Evolutionary conservation across 2,329 filamentous ascomycete genomes (phyloP).

Genomic region (Neopestalotiopsis sp.): DNA sequence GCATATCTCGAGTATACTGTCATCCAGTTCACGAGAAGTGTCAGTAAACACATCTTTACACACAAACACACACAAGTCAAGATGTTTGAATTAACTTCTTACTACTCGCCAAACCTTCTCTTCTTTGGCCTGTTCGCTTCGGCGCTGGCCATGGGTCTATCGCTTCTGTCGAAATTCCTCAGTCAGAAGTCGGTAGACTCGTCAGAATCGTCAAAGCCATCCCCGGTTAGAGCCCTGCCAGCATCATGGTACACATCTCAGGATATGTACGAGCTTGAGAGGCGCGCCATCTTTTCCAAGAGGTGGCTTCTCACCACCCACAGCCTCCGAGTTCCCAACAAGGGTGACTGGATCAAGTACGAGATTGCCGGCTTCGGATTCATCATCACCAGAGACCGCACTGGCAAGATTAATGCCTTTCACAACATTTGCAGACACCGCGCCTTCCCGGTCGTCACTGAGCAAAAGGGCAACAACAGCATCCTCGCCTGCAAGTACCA

Average conservation of each 20-base stretch:
- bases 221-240: slow-evolving; percentile 35
- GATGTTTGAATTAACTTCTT: slow-evolving; percentile 4
- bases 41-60: background rate
- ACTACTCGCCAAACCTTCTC: slow-evolving; percentile 4
- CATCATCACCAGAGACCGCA: slow-evolving; percentile 54
- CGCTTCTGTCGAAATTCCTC: slow-evolving; percentile 5
- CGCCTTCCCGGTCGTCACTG: slow-evolving; percentile 62
- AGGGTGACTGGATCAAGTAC: slow-evolving; percentile 58
- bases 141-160: slow-evolving; percentile 3
- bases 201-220: background rate
- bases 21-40: background rate
- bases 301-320: slow-evolving; percentile 13
- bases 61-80: background rate
- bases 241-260: slow-evolving; percentile 43
- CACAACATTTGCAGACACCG: slow-evolving; percentile 69
- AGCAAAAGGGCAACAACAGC: slow-evolving; percentile 54
- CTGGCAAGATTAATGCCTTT: slow-evolving; percentile 58
- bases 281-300: slow-evolving; percentile 48
- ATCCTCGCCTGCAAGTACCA: slow-evolving; percentile 67
- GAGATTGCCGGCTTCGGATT: slow-evolving; percentile 61
- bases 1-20: slow-evolving; percentile 1
- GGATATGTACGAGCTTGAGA: slow-evolving; percentile 47
- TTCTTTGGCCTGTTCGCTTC: slow-evolving; percentile 5
- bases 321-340: slow-evolving; percentile 12
- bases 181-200: background rate